phyloP scores from a whole-genome alignment of 805 yeast species.

The Lipomyces oligophaga region DNA sequence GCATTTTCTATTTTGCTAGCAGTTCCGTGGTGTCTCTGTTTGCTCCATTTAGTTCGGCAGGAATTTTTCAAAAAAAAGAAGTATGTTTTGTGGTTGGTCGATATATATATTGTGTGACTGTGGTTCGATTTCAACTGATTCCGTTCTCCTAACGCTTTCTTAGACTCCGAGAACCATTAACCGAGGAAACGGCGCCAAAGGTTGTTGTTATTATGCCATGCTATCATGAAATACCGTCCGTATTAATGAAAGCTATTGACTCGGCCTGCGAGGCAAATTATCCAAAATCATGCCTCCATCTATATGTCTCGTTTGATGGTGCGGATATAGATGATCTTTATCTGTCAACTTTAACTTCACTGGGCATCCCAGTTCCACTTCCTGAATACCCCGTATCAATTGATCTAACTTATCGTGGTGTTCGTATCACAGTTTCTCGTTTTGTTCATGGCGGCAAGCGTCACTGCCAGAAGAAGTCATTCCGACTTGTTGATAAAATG shows the following conservation, averaged over 20 bases:
- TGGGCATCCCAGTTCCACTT: slow-evolving; percentile 16
- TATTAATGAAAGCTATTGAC: slow-evolving; percentile 20
- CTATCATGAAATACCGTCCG: slow-evolving; percentile 22
- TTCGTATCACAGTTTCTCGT: slow-evolving; percentile 22
- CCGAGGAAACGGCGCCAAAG: slow-evolving; percentile 18
- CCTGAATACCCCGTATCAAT: slow-evolving; percentile 17
- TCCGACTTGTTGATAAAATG: slow-evolving; percentile 17
- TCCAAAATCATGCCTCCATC: slow-evolving; percentile 19
- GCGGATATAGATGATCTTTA: slow-evolving; percentile 22
- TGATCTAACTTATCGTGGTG: slow-evolving; percentile 17
- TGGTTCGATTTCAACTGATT: not conserved
- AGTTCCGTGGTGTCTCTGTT: slow-evolving; percentile 21
- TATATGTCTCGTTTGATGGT: slow-evolving; percentile 25
- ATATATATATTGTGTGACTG: not conserved
- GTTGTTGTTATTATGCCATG: slow-evolving; percentile 28
- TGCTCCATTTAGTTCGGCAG: slow-evolving; percentile 15
- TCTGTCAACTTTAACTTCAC: slow-evolving; percentile 17
- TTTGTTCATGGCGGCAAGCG: slow-evolving; percentile 26
- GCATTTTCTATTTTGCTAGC: slow-evolving; percentile 13
- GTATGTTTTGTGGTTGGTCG: slow-evolving; percentile 5
- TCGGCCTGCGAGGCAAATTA: slow-evolving; percentile 23
- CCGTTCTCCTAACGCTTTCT: not conserved
- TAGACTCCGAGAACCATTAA: slow-evolving; percentile 5
- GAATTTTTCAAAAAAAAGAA: slow-evolving; percentile 9
- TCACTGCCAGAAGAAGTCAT: slow-evolving; percentile 25